Base-by-base conservation (phyloP, 345 rosid species). In the Punica granatum region DNA sequence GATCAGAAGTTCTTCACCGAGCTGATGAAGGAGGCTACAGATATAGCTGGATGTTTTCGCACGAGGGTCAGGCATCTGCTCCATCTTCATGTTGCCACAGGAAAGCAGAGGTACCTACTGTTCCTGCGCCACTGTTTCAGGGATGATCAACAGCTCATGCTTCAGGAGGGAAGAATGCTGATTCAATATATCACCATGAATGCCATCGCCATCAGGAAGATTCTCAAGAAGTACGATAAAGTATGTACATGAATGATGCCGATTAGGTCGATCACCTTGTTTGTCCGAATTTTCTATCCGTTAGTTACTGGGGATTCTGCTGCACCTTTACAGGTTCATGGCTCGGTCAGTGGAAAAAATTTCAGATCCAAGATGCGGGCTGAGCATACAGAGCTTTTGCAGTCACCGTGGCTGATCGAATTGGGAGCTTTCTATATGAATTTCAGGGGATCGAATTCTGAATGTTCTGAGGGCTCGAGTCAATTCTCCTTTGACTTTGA, bases 351-450 rank as follows among this genome's bases (percentile, higher is more conserved):
- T 74, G 97, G 99, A 64, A 85, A 79, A 76, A 85, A 86, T 28
- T 91, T 94, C 74, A 91, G 81, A 68, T 79, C 85, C 76, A 90
- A 88, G 83, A 58, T 94, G 95, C 81, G 87, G 72, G 88, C 91
- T 0, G 92, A 88, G 64, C 96, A 90, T 58, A 79, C 84, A 35
- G 97, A 94, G 83, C 87, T 91, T 30, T 74, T 94, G 82, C 99
- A 89, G 42, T 93, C 91, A 13, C 99, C 99, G 63, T 94, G 97
- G 99, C 80, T 94, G 36, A 81, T 93, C 67, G 99, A 94, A 74
- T 73, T 94, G 73, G 99, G 97, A 70, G 99, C 92, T 33, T 88
- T 94, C 72, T 86, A 71, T 73, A 79, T 94, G 75, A 90, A 94
- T 76, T 84, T 81, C 37, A 56, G 74, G 68, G 89, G 82, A 11